Conservation (phyloP, 2,329 filamentous ascomycete genomes). For the Colletotrichum costaricense region DNA sequence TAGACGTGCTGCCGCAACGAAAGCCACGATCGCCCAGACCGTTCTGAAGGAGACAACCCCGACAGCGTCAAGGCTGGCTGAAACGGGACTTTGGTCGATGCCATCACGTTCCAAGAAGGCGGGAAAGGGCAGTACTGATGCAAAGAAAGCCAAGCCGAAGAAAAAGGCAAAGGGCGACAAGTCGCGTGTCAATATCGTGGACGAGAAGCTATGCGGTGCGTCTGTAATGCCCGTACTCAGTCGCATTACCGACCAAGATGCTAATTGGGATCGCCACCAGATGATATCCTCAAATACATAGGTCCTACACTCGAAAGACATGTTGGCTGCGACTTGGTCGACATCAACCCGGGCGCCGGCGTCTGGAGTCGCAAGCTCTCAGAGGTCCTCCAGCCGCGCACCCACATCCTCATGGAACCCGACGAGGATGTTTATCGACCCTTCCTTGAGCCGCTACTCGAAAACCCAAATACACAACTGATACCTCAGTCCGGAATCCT, state of each 20-base stretch:
- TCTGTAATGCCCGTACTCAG: background rate
- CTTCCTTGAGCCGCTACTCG: slow-evolving; percentile 73
- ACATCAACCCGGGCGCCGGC: slow-evolving; percentile 84
- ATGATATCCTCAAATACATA: slow-evolving; percentile 78
- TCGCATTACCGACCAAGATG: background rate
- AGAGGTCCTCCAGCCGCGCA: slow-evolving; percentile 78
- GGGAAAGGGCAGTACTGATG: background rate
- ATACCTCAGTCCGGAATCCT: slow-evolving; percentile 68
- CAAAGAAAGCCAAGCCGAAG: background rate
- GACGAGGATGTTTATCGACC: slow-evolving; percentile 67
- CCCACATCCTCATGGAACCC: slow-evolving; percentile 86
- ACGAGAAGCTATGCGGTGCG: slow-evolving; percentile 61
- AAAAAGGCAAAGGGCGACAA: slow-evolving; percentile 12
- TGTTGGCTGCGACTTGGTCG: slow-evolving; percentile 84
- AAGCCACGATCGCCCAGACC: background rate
- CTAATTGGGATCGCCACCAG: slow-evolving; percentile 48
- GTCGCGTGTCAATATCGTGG: slow-evolving; percentile 63
- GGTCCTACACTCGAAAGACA: slow-evolving; percentile 75
- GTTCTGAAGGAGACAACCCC: background rate
- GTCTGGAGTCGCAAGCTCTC: slow-evolving; percentile 84
- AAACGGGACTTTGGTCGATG: background rate
- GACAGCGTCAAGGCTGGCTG: background rate
- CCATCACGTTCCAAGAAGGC: background rate
- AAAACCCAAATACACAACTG: slow-evolving; percentile 60
- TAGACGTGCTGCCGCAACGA: background rate